Conservation (phyloP, 2,329 filamentous ascomycete species). For the Fusarium sp. region DNA sequence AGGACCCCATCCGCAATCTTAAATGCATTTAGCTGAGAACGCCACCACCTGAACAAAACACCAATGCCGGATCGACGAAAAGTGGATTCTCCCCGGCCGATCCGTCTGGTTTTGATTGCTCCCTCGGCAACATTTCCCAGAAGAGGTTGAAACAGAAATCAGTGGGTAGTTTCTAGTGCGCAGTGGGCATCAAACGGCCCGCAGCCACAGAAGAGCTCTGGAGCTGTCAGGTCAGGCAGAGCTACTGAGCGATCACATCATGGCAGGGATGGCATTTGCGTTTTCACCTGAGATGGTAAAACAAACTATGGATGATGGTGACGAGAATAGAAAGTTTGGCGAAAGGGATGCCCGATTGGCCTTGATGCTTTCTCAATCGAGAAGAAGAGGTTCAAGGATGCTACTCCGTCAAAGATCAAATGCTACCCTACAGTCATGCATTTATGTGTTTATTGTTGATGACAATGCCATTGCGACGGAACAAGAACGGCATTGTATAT, state of each 20-base stretch:
- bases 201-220: slow-evolving; percentile 1
- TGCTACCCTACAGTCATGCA: not conserved
- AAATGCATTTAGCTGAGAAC: slow-evolving; percentile 4
- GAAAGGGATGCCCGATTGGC: not conserved
- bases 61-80: slow-evolving; percentile 17
- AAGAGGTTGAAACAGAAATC: slow-evolving; percentile 9
- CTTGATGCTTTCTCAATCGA: not conserved
- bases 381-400: not conserved
- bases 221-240: not conserved
- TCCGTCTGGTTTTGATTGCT: slow-evolving; percentile 23
- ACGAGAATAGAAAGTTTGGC: not conserved
- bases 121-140: not conserved
- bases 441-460: not conserved
- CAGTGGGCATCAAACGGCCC: slow-evolving; percentile 3
- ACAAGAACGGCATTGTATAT: not conserved
- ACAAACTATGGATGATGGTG: not conserved
- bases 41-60: slow-evolving; percentile 7
- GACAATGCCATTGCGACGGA: not conserved
- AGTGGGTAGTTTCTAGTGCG: not conserved
- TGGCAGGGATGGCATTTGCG: not conserved
- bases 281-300: slow-evolving; percentile 21
- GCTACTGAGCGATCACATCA: slow-evolving; percentile 4
- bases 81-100: slow-evolving; percentile 10
- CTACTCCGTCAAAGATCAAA: not conserved
- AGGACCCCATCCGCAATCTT: slow-evolving; percentile 6